A percentile compares a stretch with the other conserved stretches of the same genome.
Conservation (phyloP, 2,329 filamentous ascomycete species). For the Sclerotinia trifoliorum region DNA sequence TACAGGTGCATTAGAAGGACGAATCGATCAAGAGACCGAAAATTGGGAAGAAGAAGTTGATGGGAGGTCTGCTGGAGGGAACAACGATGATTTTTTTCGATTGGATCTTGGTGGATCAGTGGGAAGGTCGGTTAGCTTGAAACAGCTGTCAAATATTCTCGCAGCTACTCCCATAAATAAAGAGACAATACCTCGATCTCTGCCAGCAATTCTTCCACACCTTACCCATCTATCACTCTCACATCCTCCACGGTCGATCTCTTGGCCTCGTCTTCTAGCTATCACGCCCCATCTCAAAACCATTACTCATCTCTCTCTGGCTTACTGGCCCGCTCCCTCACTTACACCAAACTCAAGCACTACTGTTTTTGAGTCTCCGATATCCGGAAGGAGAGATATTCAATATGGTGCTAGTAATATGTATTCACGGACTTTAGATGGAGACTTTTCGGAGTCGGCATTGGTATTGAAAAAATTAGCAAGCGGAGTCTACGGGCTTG, state of each 20-base stretch:
- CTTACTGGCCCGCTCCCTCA: conserved; percentile 60
- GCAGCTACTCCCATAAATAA: conserved; percentile 20
- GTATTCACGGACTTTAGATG: conserved; percentile 58
- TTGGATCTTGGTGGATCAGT: conserved; percentile 56
- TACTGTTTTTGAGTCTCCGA: conserved; percentile 47
- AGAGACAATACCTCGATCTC: conserved; percentile 25
- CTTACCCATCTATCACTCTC: conserved; percentile 62
- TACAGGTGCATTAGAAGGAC: background rate
- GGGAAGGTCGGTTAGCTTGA: conserved; percentile 52
- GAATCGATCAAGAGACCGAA: conserved; percentile 23
- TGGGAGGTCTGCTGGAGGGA: conserved; percentile 23
- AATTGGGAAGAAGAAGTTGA: conserved; percentile 30
- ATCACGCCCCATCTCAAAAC: conserved; percentile 53
- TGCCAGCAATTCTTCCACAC: conserved; percentile 47
- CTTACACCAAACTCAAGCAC: conserved; percentile 55
- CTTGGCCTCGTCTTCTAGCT: conserved; percentile 58
- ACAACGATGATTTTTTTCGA: conserved; percentile 50
- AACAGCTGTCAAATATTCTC: conserved; percentile 45
- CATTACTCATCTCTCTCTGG: conserved; percentile 60
- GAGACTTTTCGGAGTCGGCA: conserved; percentile 60
- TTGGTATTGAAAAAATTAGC: conserved; percentile 55
- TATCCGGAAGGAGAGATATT: conserved; percentile 42
- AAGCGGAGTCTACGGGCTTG: conserved; percentile 54
- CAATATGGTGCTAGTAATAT: conserved; percentile 55
- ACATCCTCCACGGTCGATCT: conserved; percentile 42